These are phyloP conservation scores for Eucalyptus fibrosa DNA, from an alignment of 345 rosid genomes.

Conservation along the genomic window DNA sequence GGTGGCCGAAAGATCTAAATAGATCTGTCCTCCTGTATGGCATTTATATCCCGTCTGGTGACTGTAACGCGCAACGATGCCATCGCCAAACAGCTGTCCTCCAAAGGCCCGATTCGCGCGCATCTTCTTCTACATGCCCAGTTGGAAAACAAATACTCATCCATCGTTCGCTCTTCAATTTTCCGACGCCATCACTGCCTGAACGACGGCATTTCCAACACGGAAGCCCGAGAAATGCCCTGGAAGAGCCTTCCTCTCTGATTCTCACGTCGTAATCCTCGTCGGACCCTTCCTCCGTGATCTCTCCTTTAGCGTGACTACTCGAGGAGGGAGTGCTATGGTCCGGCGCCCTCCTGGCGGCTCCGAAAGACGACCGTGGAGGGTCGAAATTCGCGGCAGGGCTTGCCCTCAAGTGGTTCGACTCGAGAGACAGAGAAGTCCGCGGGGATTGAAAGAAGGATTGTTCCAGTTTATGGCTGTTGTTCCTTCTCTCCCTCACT, in stretches of 20 bases:
- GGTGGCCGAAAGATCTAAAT: neutral
- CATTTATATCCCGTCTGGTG: neutral
- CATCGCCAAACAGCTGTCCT: neutral
- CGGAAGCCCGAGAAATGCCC: neutral
- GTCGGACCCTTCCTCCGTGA: neutral
- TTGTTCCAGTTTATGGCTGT: neutral
- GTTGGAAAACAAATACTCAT: neutral
- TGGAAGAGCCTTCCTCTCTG: neutral
- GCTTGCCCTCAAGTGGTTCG: neutral
- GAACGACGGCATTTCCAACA: neutral
- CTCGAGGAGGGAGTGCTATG: neutral
- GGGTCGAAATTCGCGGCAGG: neutral
- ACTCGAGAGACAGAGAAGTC: neutral
- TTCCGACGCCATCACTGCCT: neutral
- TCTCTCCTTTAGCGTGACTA: neutral
- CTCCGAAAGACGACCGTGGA: neutral
- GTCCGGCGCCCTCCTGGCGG: neutral
- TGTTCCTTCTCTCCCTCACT: constrained; percentile 12
- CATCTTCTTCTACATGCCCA: neutral
- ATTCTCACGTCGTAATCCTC: neutral
- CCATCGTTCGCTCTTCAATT: neutral
- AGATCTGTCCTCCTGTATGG: neutral
- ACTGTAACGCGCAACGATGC: neutral
- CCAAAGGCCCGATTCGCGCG: neutral
- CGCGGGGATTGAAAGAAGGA: neutral